Percentiles rank a stretch among this genome's conserved stretches.
Evolutionary conservation across 495 filamentous ascomycete species (phyloP).

Genomic region (Penicillium crystallinum): DNA sequence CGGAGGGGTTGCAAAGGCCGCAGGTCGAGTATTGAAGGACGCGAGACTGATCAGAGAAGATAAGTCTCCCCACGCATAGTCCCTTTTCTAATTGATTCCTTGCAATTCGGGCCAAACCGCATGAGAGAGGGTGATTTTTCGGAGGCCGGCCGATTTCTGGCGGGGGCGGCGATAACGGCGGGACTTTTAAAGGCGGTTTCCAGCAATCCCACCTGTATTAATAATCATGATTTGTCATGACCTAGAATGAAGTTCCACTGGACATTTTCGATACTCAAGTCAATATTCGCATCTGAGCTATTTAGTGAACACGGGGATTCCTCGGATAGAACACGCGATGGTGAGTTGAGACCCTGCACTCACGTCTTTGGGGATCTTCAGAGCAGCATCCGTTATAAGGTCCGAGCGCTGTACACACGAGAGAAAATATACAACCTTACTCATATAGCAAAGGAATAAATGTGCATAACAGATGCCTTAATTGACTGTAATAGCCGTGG

Average conservation of each 20-base stretch:
- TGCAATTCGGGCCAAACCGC: slow-evolving; percentile 17
- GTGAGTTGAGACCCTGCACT: not conserved
- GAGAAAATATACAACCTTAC: not conserved
- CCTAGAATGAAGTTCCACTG: not conserved
- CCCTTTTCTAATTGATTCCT: slow-evolving; percentile 21
- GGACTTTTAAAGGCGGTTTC: slow-evolving; percentile 18
- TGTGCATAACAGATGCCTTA: no score
- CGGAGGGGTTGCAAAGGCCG: not conserved
- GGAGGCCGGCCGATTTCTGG: slow-evolving; percentile 16
- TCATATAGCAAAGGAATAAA: no score
- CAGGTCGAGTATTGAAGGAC: not conserved
- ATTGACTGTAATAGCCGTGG: no score
- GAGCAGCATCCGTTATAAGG: not conserved
- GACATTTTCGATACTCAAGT: no score
- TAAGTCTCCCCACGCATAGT: slow-evolving; percentile 9
- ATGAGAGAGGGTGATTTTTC: slow-evolving; percentile 19
- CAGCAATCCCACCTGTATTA: slow-evolving; percentile 5
- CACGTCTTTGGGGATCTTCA: not conserved
- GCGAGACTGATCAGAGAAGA: slow-evolving; percentile 1
- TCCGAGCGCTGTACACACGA: not conserved
- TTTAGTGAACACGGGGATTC: not conserved
- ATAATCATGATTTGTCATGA: not conserved
- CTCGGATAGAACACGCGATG: not conserved
- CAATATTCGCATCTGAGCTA: no score
- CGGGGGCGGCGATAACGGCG: slow-evolving; percentile 35